A percentile compares a stretch with the other conserved stretches of the same genome.
These are phyloP conservation scores for Cucurbita moschata DNA, from an alignment of 306 rosid genomes.

Conservation along the genomic window DNA sequence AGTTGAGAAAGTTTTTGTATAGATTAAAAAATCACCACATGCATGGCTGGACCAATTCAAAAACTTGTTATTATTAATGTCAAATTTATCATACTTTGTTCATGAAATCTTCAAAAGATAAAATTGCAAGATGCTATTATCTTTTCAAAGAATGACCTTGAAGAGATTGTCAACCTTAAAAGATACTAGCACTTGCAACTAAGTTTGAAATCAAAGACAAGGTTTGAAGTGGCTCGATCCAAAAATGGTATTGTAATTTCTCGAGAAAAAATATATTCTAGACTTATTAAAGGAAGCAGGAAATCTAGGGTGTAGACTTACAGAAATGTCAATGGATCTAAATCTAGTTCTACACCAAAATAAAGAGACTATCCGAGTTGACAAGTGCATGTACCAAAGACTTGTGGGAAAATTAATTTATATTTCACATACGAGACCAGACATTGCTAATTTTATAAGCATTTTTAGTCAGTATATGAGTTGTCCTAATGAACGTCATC, in stretches of 20 bases:
- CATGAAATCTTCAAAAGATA: too few relatives aligned
- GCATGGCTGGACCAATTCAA: too few relatives aligned
- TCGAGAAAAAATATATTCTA: too few relatives aligned
- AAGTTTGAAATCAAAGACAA: background rate
- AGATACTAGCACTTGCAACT: too few relatives aligned
- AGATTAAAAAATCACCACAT: too few relatives aligned
- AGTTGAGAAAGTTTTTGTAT: too few relatives aligned
- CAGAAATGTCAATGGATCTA: background rate
- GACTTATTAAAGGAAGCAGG: background rate
- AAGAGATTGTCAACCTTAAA: background rate
- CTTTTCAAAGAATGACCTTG: too few relatives aligned
- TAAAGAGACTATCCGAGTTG: background rate
- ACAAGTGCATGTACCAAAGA: too few relatives aligned
- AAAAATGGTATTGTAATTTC: background rate
- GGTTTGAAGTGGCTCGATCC: background rate
- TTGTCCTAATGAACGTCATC: background rate
- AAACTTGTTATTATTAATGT: too few relatives aligned
- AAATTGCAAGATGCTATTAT: too few relatives aligned
- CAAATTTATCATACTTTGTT: too few relatives aligned
- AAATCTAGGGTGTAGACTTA: background rate
- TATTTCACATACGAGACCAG: background rate
- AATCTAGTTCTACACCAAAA: background rate
- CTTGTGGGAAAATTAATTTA: too few relatives aligned
- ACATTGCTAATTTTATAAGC: background rate
- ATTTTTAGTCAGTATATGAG: background rate